Conservation (phyloP, 2,329 filamentous ascomycete species). For the Xylariales sp. region DNA sequence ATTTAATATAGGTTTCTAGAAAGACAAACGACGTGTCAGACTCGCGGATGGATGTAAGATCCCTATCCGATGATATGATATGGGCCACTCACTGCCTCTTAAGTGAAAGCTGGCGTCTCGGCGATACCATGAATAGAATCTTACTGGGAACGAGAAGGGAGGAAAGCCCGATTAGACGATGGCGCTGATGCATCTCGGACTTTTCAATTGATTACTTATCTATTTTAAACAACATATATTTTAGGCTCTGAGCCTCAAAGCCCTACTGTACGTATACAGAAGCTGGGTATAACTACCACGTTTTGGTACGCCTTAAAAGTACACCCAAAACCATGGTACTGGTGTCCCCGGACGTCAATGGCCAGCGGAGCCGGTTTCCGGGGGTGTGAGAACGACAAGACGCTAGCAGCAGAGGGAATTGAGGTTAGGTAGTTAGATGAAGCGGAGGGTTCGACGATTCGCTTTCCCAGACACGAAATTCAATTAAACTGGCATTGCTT, state of each 20-base stretch:
- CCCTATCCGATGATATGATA: background rate
- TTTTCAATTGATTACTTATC: too few relatives aligned
- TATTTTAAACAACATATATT: slow-evolving; percentile 1
- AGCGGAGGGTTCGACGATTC: background rate
- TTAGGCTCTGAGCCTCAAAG: background rate
- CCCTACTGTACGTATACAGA: background rate
- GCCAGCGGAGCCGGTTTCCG: slow-evolving; percentile 1
- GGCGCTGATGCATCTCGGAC: slow-evolving; percentile 7
- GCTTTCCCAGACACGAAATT: slow-evolving; percentile 1
- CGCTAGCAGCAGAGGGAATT: slow-evolving; percentile 7
- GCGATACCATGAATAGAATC: slow-evolving; percentile 8
- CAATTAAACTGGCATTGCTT: slow-evolving; percentile 18
- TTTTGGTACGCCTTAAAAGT: slow-evolving; percentile 2
- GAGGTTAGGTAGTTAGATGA: slow-evolving; percentile 23
- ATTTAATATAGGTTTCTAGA: slow-evolving; percentile 7
- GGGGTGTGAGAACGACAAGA: slow-evolving; percentile 8
- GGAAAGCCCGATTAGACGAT: background rate
- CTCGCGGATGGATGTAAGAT: slow-evolving; percentile 4
- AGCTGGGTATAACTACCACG: slow-evolving; percentile 7
- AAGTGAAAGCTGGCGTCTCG: slow-evolving; percentile 8
- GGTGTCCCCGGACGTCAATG: slow-evolving; percentile 17
- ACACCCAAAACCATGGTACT: slow-evolving; percentile 21
- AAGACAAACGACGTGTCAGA: background rate
- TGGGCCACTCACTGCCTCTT: background rate
- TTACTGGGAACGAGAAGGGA: slow-evolving; percentile 18